These are phyloP conservation scores for Peniophora sp. DNA, from an alignment of 1,284 basidiomycete genomes.

Conservation along the genomic window DNA sequence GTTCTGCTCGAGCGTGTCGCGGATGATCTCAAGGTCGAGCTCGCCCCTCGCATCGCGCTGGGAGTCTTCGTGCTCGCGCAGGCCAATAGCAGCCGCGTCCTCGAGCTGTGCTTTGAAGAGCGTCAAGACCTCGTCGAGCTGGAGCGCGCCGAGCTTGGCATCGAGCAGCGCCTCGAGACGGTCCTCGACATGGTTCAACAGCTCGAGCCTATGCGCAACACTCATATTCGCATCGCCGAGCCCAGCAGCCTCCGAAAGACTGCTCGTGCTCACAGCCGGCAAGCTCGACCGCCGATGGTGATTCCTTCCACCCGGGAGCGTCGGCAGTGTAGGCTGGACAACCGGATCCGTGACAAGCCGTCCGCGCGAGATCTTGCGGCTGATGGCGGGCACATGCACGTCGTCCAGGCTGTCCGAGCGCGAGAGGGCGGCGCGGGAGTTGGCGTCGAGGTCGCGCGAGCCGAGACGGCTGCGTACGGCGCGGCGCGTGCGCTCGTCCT, in stretches of 20 bases:
- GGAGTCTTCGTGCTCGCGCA: conserved; percentile 43
- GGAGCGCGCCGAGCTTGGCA: conserved; percentile 53
- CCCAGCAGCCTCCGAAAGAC: conserved; percentile 27
- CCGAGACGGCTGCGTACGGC: conserved; percentile 65
- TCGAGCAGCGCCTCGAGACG: conserved; percentile 55
- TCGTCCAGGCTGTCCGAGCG: conserved; percentile 55
- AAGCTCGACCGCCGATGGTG: conserved; percentile 52
- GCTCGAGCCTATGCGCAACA: conserved; percentile 47
- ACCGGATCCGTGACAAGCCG: conserved; percentile 52
- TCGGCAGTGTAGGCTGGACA: conserved; percentile 30
- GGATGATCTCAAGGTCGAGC: conserved; percentile 68
- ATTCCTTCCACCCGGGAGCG: conserved; percentile 23
- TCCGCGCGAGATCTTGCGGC: conserved; percentile 43
- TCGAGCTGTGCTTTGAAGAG: conserved; percentile 61
- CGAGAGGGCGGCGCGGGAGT: conserved; percentile 23
- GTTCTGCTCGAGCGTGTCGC: conserved; percentile 58
- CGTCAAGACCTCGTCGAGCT: conserved; percentile 57
- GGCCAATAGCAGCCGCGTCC: conserved; percentile 45
- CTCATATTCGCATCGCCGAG: conserved; percentile 40
- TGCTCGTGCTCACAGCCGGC: conserved; percentile 38
- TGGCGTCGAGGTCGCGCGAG: conserved; percentile 51
- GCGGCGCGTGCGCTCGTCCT: conserved; percentile 57
- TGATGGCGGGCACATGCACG: conserved; percentile 57
- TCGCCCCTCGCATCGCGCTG: conserved; percentile 67
- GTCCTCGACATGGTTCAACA: conserved; percentile 46